Conservation (phyloP, 805 yeast genomes). For the Yamadazyma nakazawae region DNA sequence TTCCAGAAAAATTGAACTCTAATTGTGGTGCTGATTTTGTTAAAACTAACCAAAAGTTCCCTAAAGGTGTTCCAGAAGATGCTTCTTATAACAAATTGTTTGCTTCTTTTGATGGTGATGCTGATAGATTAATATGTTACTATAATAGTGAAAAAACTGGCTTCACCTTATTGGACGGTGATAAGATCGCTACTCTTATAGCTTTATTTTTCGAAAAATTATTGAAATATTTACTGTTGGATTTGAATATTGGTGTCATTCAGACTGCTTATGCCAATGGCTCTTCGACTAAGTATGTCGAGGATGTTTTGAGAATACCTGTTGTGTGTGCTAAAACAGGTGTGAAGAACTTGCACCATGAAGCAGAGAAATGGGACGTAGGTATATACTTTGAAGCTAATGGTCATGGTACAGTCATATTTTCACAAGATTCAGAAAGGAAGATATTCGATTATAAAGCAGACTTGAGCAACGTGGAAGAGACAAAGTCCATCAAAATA, state of each 20-base stretch:
- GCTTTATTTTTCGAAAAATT: constrained; percentile 63
- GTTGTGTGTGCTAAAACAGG: constrained; percentile 93
- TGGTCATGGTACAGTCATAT: constrained; percentile 97
- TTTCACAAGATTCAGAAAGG: constrained; percentile 50
- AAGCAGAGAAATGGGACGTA: constrained; percentile 77
- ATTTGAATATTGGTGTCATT: constrained; percentile 68
- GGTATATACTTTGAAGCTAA: constrained; percentile 98
- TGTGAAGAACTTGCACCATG: constrained; percentile 94
- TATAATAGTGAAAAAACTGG: constrained; percentile 36
- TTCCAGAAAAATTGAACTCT: constrained; percentile 61
- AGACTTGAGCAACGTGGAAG: constrained; percentile 38
- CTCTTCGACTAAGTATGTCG: constrained; percentile 71
- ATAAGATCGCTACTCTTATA: constrained; percentile 82
- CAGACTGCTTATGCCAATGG: constrained; percentile 99
- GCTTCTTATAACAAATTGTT: constrained; percentile 42
- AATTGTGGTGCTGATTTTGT: constrained; percentile 96
- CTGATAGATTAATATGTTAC: constrained; percentile 89
- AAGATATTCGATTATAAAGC: constrained; percentile 27
- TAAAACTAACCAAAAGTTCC: constrained; percentile 80
- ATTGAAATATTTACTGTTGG: constrained; percentile 45
- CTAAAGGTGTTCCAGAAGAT: constrained; percentile 46
- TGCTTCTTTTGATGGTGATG: constrained; percentile 95
- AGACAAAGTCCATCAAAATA: constrained; percentile 48
- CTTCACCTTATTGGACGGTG: constrained; percentile 81
- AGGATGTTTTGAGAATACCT: constrained; percentile 60